phyloP scores from a whole-genome alignment of 2,329 filamentous ascomycete species.

The Trichoderma sp. region DNA sequence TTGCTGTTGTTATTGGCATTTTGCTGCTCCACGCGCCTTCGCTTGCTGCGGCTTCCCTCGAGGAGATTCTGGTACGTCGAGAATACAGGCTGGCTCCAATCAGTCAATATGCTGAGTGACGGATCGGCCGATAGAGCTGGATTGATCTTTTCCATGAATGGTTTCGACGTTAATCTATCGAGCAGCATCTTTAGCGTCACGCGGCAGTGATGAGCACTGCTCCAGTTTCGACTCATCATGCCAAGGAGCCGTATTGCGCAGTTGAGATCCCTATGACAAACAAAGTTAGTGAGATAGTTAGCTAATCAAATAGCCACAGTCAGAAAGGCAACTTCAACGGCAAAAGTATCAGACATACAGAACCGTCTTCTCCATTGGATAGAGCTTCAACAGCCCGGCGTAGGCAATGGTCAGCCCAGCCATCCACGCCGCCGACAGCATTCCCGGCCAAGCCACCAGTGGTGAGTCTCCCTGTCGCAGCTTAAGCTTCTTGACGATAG shows the following conservation, averaged over 20 bases:
- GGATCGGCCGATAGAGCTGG: constrained; percentile 15
- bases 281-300: not conserved
- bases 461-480: constrained; percentile 19
- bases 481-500: constrained; percentile 24
- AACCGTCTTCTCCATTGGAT: constrained; percentile 24
- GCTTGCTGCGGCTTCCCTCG: constrained; percentile 21
- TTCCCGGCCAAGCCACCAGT: constrained; percentile 21
- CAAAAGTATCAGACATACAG: not conserved
- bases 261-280: constrained; percentile 15
- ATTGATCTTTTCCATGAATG: constrained; percentile 20
- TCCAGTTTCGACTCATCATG: constrained; percentile 27
- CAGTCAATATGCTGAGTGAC: not conserved
- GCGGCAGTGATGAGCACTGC: constrained; percentile 21
- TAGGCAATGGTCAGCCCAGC: constrained; percentile 19
- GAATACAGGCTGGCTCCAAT: constrained; percentile 24
- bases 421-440: constrained; percentile 26
- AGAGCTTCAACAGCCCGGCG: constrained; percentile 13
- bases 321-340: not conserved
- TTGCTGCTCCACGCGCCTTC: not conserved
- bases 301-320: not conserved
- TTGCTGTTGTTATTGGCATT: not conserved
- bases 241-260: constrained; percentile 21
- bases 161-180: constrained; percentile 12
- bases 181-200: constrained; percentile 24
- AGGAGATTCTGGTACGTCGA: constrained; percentile 24